Evolutionary conservation across 2,329 filamentous ascomycete species (phyloP), one percentile per base, ranked within the genome.

Genomic region (Diaporthe caulivora): DNA sequence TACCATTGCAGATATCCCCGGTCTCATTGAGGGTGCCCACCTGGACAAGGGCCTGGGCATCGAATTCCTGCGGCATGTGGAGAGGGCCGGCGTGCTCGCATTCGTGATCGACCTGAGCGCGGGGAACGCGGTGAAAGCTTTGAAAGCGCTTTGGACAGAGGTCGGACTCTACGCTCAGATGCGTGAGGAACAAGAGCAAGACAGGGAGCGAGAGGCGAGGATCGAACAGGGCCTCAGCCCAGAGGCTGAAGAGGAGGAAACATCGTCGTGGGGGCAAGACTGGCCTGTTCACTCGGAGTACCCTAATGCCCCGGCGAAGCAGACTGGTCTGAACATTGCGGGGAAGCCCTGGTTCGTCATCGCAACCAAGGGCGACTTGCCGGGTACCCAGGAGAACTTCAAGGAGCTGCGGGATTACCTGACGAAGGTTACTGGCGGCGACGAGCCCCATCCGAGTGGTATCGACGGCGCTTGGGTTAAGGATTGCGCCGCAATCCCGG

Each of bases 321-420:
- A 79, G 54, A 80, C 82, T 4, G 86, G 82, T n/a, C 80, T 94
- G n/a, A 91, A 93, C 53, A 97, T 98, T 77, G 93, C 94, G n/a
- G 90, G 90, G 44, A 99, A 99, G 84, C 95, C 97, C 0, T 99
- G 97, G 97, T 97, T 97, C 79, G 95, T 98, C 7, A 92, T 98
- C 55, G 96, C 94, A 1, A 98, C 95, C 26, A 98, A 98, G 83
- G 95, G 94, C 0, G 96, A 98, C 81, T 81, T 97, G 71, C 90
- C 92, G 4, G 89, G 89, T 3, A 97, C 97, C 2, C 90, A 95
- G 81, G 89, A 91, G 31, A 97, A 97, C 80, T 99, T 94, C 81
- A 83, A 82, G 47, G 83, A 85, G 68, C 84, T 99, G 77, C 91
- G 91, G 77, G 83, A 84, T 11, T 98, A 98, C 82, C 83, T 99